Percentiles rank a stretch among this genome's conserved stretches.
phyloP scores from a whole-genome alignment of 345 rosid species.

The Rhizophora mangle region DNA sequence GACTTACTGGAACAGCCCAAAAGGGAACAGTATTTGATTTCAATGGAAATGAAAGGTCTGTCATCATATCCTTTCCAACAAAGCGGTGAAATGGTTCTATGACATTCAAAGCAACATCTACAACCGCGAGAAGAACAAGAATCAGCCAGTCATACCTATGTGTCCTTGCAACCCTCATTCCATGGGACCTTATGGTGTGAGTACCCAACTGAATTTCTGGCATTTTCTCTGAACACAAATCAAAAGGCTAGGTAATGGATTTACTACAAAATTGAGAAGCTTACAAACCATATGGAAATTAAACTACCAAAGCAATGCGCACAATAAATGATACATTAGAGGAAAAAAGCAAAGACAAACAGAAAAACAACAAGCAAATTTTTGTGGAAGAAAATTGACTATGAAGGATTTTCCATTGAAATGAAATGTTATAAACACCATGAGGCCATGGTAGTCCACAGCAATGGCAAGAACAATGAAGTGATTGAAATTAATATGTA shows the following conservation, averaged over 20 bases:
- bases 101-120: constrained; percentile 54
- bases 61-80: constrained; percentile 76
- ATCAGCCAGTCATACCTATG: constrained; percentile 94
- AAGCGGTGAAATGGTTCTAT: constrained; percentile 89
- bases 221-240: constrained; percentile 32
- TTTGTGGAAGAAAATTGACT: too few relatives aligned
- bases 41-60: constrained; percentile 68
- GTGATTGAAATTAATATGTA: too few relatives aligned
- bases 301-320: neutral
- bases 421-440: too few relatives aligned
- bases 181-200: constrained; percentile 76
- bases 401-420: too few relatives aligned
- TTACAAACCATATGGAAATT: neutral
- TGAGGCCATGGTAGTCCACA: too few relatives aligned
- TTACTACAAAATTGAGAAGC: neutral
- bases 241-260: constrained; percentile 1
- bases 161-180: constrained; percentile 56
- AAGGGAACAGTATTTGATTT: constrained; percentile 68
- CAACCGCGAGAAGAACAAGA: constrained; percentile 58
- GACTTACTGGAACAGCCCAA: constrained; percentile 83
- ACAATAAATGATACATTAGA: too few relatives aligned
- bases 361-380: too few relatives aligned
- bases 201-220: constrained; percentile 73
- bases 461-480: too few relatives aligned
- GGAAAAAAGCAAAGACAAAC: too few relatives aligned